Conservation (phyloP, 108 stramenopile genomes). For the Cylindrotheca fusiformis region DNA sequence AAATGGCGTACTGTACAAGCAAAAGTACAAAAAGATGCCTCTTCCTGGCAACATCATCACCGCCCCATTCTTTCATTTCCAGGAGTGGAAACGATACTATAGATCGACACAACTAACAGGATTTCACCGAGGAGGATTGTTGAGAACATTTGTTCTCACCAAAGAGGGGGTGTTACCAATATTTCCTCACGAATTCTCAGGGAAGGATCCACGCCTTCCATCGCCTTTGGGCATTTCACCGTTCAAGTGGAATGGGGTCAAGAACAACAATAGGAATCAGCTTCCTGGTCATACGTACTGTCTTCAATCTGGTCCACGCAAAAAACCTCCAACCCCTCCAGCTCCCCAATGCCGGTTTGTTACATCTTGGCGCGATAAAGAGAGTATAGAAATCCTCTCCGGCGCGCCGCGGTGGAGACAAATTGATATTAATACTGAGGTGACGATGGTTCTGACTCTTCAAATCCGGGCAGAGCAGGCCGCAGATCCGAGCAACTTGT, state of each 20-base stretch:
- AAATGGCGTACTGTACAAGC: slow-evolving; percentile 74
- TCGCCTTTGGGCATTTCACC: slow-evolving; percentile 41
- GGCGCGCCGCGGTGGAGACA: slow-evolving; percentile 47
- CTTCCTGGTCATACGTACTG: slow-evolving; percentile 52
- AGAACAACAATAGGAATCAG: slow-evolving; percentile 21
- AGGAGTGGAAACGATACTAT: slow-evolving; percentile 90
- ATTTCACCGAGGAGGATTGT: slow-evolving; percentile 25
- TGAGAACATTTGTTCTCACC: slow-evolving; percentile 33
- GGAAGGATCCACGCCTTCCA: slow-evolving; percentile 6
- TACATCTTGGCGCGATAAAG: slow-evolving; percentile 46
- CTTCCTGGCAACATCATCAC: slow-evolving; percentile 58
- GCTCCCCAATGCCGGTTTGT: slow-evolving; percentile 34
- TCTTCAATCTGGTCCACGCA: slow-evolving; percentile 25
- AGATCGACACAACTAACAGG: slow-evolving; percentile 57
- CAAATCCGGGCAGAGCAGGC: slow-evolving; percentile 60
- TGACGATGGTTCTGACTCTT: slow-evolving; percentile 73
- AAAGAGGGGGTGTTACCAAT: slow-evolving; percentile 79
- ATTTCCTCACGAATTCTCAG: slow-evolving; percentile 4
- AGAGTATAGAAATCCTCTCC: slow-evolving; percentile 34
- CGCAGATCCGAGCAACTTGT: slow-evolving; percentile 32
- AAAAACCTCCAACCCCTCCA: slow-evolving; percentile 25
- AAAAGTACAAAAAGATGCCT: slow-evolving; percentile 40
- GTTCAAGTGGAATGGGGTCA: slow-evolving; percentile 34
- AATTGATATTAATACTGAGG: slow-evolving; percentile 53
- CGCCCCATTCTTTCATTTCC: slow-evolving; percentile 89